These are phyloP conservation scores for Allantophomopsis cytisporea DNA, from an alignment of 2,329 filamentous ascomycete genomes.

Conservation along the genomic window DNA sequence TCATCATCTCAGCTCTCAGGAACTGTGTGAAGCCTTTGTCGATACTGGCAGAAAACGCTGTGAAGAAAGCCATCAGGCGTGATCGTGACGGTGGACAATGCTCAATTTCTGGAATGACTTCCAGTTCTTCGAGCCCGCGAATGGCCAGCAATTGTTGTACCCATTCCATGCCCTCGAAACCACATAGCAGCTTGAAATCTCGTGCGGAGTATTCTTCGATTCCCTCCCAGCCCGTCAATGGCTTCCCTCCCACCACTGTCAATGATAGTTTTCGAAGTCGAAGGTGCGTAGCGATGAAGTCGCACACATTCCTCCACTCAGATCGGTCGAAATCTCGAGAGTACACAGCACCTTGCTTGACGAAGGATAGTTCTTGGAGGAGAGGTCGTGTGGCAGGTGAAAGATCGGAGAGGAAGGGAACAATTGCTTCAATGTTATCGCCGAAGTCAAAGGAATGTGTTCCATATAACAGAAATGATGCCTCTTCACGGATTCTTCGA, in stretches of 20 bases:
- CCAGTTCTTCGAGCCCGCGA: constrained; percentile 31
- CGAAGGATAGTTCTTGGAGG: constrained; percentile 34
- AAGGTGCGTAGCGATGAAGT: constrained; percentile 25
- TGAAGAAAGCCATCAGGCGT: constrained; percentile 40
- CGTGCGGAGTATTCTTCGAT: constrained; percentile 28
- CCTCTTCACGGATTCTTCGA: constrained; percentile 37
- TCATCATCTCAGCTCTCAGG: constrained; percentile 23
- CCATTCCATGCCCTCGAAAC: constrained; percentile 41
- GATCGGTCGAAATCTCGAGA: constrained; percentile 38
- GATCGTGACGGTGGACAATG: constrained; percentile 37
- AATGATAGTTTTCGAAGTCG: constrained; percentile 30
- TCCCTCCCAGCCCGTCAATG: constrained; percentile 31
- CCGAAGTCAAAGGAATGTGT: constrained; percentile 45
- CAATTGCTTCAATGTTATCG: constrained; percentile 42
- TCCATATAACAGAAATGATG: constrained; percentile 39
- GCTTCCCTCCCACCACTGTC: constrained; percentile 39
- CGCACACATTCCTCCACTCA: constrained; percentile 40
- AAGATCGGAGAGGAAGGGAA: constrained; percentile 44
- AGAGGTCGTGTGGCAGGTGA: constrained; percentile 30
- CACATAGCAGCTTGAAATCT: constrained; percentile 31
- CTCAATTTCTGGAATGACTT: constrained; percentile 37
- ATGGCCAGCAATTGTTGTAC: constrained; percentile 37
- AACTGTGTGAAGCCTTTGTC: constrained; percentile 40
- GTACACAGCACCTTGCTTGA: constrained; percentile 39
- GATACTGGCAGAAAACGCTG: constrained; percentile 45